Evolutionary conservation across 1,139 yeast genomes (phyloP).

Genomic region (Pichia inconspicua): DNA sequence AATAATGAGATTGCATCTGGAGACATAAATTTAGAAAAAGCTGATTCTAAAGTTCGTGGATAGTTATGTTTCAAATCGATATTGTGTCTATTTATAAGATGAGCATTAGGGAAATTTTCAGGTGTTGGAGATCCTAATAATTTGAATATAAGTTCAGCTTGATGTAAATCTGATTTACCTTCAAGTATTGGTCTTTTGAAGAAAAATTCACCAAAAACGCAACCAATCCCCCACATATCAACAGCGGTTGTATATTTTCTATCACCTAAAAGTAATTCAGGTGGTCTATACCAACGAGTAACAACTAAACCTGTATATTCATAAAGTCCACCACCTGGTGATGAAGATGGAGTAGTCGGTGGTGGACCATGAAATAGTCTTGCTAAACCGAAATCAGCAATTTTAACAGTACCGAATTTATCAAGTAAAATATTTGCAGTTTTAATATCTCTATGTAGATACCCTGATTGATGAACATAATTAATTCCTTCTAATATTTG

Average conservation of each 20-base stretch:
- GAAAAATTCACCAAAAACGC: constrained; percentile 90
- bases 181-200: constrained; percentile 73
- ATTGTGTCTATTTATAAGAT: constrained; percentile 51
- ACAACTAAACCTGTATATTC: constrained; percentile 88
- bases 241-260: constrained; percentile 84
- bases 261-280: constrained; percentile 83
- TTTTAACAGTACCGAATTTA: constrained; percentile 65
- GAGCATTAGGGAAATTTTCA: constrained; percentile 58
- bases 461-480: constrained; percentile 66
- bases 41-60: constrained; percentile 46
- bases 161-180: constrained; percentile 87
- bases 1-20: constrained; percentile 37
- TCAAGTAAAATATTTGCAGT: constrained; percentile 88
- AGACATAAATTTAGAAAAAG: constrained; percentile 30
- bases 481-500: constrained; percentile 77
- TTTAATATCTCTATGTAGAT: constrained; percentile 85
- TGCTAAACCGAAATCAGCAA: constrained; percentile 94
- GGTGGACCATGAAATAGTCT: constrained; percentile 62
- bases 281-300: constrained; percentile 96
- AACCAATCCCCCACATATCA: constrained; percentile 96
- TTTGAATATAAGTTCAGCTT: constrained; percentile 72
- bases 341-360: constrained; percentile 40
- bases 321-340: constrained; percentile 69
- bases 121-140: constrained; percentile 74
- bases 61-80: constrained; percentile 31